Conservation (phyloP, 306 rosid genomes). For the Begonia peltatifolia region DNA sequence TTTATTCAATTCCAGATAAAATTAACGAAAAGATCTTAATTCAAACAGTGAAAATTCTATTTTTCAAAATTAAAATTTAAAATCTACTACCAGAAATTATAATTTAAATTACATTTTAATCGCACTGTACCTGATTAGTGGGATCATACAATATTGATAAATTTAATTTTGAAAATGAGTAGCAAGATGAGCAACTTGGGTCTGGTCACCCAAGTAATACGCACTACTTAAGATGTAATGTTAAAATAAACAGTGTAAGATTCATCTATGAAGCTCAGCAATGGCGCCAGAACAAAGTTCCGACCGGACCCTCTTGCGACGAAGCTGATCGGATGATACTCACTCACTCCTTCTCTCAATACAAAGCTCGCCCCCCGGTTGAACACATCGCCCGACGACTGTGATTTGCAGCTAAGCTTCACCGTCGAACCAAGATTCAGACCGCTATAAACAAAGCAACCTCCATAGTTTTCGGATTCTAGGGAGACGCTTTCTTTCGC, state of each 20-base stretch:
- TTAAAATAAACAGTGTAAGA: slow-evolving; percentile 65
- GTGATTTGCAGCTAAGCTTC: slow-evolving; percentile 39
- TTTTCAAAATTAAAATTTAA: too few species aligned
- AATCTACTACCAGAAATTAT: too few species aligned
- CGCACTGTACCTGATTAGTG: too few species aligned
- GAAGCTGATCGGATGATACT: slow-evolving; percentile 66
- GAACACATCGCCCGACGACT: slow-evolving; percentile 15
- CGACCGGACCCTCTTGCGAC: slow-evolving; percentile 48
- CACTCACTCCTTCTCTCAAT: slow-evolving; percentile 24
- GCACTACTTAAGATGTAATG: slow-evolving; percentile 14
- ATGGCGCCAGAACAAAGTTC: slow-evolving; percentile 58
- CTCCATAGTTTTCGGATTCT: slow-evolving; percentile 34
- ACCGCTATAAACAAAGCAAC: slow-evolving; percentile 42
- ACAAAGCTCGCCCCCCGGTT: slow-evolving; percentile 50
- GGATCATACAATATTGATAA: too few species aligned
- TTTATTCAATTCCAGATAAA: too few species aligned
- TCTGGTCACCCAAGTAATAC: too few species aligned
- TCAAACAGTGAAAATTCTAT: too few species aligned
- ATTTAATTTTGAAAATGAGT: too few species aligned
- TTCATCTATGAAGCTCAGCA: slow-evolving; percentile 50
- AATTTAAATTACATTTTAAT: too few species aligned
- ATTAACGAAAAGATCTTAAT: too few species aligned
- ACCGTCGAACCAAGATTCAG: slow-evolving; percentile 13
- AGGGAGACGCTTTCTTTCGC: slow-evolving; percentile 33
- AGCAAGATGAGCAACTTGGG: too few species aligned